Conservation (phyloP, 2,329 filamentous ascomycete genomes). For the Calonectria ilicicola region DNA sequence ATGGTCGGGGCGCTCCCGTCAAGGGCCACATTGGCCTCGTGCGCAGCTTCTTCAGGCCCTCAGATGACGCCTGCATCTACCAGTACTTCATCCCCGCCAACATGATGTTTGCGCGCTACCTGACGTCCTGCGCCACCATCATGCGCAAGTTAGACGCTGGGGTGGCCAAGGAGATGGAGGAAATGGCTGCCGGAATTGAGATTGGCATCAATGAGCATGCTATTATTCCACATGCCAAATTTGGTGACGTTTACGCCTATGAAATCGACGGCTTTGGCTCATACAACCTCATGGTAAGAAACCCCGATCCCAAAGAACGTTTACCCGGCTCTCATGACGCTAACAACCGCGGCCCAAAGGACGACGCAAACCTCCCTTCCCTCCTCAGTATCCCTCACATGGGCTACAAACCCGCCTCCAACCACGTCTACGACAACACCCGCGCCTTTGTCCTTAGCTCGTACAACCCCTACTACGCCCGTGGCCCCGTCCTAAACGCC, state of each 20-base stretch:
- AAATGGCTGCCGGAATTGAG: slow-evolving; percentile 67
- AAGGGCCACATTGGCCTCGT: slow-evolving; percentile 84
- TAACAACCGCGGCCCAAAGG: slow-evolving; percentile 43
- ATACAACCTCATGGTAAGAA: slow-evolving; percentile 64
- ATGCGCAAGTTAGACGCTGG: slow-evolving; percentile 59
- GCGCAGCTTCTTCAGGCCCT: slow-evolving; percentile 89
- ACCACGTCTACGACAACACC: slow-evolving; percentile 76
- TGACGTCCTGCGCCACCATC: slow-evolving; percentile 62
- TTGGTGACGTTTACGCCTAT: slow-evolving; percentile 75
- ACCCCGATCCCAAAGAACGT: too few relatives aligned
- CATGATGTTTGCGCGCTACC: slow-evolving; percentile 80
- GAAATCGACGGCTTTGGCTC: slow-evolving; percentile 78
- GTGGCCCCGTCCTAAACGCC: slow-evolving; percentile 62
- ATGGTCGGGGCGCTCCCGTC: slow-evolving; percentile 84
- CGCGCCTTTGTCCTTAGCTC: slow-evolving; percentile 78
- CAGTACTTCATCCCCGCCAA: slow-evolving; percentile 93
- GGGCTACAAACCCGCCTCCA: slow-evolving; percentile 70
- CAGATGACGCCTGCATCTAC: slow-evolving; percentile 87
- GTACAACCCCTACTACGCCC: slow-evolving; percentile 80
- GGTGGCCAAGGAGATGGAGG: slow-evolving; percentile 69
- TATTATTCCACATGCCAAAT: slow-evolving; percentile 70
- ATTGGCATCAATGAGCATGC: slow-evolving; percentile 78
- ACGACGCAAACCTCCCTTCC: slow-evolving; percentile 73
- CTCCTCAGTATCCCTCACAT: slow-evolving; percentile 72
- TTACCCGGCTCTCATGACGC: background rate